A percentile compares a stretch with the other conserved stretches of the same genome.
phyloP scores from a whole-genome alignment of 208 protist genomes.

The Leishmania aethiopica region DNA sequence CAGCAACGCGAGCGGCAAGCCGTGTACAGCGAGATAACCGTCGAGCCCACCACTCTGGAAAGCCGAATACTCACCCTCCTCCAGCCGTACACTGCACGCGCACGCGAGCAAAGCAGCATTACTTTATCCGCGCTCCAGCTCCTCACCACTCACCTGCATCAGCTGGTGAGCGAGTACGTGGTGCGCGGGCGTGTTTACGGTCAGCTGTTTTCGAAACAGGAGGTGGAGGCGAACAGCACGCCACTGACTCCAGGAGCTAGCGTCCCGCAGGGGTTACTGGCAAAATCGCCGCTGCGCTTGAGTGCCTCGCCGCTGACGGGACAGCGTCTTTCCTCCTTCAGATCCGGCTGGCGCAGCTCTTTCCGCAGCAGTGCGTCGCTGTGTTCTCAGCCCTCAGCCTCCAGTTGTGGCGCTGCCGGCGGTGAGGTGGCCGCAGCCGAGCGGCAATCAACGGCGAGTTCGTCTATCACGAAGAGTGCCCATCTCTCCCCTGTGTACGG shows the following conservation, averaged over 20 bases:
- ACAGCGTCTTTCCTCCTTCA: not conserved
- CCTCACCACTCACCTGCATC: conserved; percentile 53
- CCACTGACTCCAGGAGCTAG: conserved; percentile 15
- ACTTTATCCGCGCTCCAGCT: conserved; percentile 34
- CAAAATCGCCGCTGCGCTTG: not conserved
- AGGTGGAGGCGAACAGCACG: conserved; percentile 42
- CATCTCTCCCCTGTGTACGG: conserved; percentile 18
- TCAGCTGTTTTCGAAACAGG: conserved; percentile 50
- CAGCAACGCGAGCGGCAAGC: not conserved
- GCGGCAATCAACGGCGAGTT: not conserved
- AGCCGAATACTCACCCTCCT: conserved; percentile 25
- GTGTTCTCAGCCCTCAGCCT: not conserved
- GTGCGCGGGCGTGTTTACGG: conserved; percentile 67
- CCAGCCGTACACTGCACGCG: conserved; percentile 13
- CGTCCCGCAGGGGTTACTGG: not conserved
- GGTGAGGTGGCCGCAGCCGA: not conserved
- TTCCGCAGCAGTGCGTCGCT: not conserved
- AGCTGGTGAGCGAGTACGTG: conserved; percentile 69
- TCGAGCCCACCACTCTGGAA: conserved; percentile 24
- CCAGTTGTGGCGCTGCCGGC: not conserved
- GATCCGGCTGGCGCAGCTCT: conserved; percentile 1
- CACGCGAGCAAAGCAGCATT: conserved; percentile 1
- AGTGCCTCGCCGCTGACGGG: not conserved
- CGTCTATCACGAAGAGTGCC: conserved; percentile 19
- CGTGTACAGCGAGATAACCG: not conserved